Evolutionary conservation across 2,329 filamentous ascomycete genomes (phyloP), one percentile per base, ranked within the genome.

Genomic region (Atkinsonella hypoxylon): DNA sequence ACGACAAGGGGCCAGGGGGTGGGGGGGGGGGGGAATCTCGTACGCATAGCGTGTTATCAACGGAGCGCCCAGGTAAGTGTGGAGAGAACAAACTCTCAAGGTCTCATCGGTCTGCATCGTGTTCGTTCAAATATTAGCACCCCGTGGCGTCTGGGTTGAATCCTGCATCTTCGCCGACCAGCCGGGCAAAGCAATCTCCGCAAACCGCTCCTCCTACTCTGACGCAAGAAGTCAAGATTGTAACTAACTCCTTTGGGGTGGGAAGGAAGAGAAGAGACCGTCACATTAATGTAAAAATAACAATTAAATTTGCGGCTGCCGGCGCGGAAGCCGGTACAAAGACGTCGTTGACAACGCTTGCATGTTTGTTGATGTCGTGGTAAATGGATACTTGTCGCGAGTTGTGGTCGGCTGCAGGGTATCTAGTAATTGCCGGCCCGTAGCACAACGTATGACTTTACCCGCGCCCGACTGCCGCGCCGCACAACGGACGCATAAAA

Each of bases 91-190:
- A 39, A 17, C 46, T 15, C 36, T 12, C 46, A 8, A 41, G 10
- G 46, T 48, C 46, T 48, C 41, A 41, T 40, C 36, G 46, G 32
- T n/a, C 34, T 30, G 46, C 46, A 26, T 38, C 46, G 30, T 30
- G 7, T 7, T 30, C 40, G 48, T 26, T 26, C 26, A 36, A 15
- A 12, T 10, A n/a, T n/a, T n/a, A 36, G 34, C 34, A 36, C 34
- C 34, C 40, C 15, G 48, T 49, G 48, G 48, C 48, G 48, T 49
- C 48, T 41, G 48, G 48, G 48, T 41, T 45, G 39, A 18, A 22
- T 41, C 31, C 20, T 36, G 39, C 12, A 8, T 49, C 12, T 36
- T 48, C 38, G 38, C 30, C 38, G 11, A 38, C 39, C 39, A 41
- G 39, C 39, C 39, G 13, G 40, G 34, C 11, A 15, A 17, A n/a